These are phyloP conservation scores for Spathaspora girioi DNA, from an alignment of 805 yeast genomes.

Conservation along the genomic window DNA sequence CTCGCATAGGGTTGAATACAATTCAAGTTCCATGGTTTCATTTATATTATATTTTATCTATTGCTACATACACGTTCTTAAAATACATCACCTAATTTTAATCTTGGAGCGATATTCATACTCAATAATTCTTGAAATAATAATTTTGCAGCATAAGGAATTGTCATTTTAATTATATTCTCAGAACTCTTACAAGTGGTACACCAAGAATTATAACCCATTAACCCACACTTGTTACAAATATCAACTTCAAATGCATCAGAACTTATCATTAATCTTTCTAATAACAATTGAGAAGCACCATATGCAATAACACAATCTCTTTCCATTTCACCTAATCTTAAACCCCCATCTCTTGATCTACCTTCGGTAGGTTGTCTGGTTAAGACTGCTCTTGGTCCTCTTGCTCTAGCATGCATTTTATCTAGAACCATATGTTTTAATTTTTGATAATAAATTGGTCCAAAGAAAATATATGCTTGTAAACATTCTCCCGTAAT, in stretches of 20 bases:
- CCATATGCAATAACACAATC: conserved; percentile 99
- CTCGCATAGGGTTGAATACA: too few species aligned
- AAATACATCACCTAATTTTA: conserved; percentile 84
- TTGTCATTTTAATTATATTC: conserved; percentile 84
- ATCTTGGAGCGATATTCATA: conserved; percentile 98
- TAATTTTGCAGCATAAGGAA: conserved; percentile 98
- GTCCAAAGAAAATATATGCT: conserved; percentile 97
- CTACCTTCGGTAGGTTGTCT: conserved; percentile 99
- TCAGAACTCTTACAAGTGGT: conserved; percentile 92
- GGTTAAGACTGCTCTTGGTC: conserved; percentile 96
- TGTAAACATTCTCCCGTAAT: conserved; percentile 96
- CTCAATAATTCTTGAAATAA: conserved; percentile 94
- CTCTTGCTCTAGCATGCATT: conserved; percentile 99
- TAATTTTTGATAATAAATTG: conserved; percentile 95
- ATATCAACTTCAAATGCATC: conserved; percentile 98
- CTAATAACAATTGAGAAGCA: conserved; percentile 90
- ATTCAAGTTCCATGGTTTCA: too few species aligned
- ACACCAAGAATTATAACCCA: conserved; percentile 98
- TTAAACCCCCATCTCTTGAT: conserved; percentile 97
- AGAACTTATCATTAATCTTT: conserved; percentile 92
- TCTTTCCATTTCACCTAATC: conserved; percentile 99
- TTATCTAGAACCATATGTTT: conserved; percentile 99
- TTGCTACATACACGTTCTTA: conserved; percentile 14
- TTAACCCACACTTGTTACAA: conserved; percentile 89
- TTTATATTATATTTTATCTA: neutral